These are phyloP conservation scores for Citrus reticulata DNA, from an alignment of 345 rosid genomes.

Conservation along the genomic window DNA sequence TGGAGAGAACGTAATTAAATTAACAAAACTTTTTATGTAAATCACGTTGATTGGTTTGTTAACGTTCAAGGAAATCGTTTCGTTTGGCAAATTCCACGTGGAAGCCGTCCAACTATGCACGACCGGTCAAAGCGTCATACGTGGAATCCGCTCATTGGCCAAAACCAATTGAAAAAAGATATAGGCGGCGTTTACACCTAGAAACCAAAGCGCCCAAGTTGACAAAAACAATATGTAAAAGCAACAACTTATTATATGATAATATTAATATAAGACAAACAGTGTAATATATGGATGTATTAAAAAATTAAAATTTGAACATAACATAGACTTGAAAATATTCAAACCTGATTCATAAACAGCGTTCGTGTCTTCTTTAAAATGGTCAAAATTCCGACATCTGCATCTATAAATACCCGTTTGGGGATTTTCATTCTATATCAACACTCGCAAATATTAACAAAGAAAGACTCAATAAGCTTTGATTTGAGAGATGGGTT, in stretches of 20 bases:
- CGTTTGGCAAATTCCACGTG: not conserved
- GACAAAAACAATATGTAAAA: not conserved
- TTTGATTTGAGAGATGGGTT: constrained; percentile 15
- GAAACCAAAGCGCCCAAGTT: not conserved
- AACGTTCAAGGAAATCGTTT: not conserved
- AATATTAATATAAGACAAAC: not conserved
- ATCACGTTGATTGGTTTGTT: not conserved
- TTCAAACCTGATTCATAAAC: constrained; percentile 2
- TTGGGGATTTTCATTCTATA: not conserved
- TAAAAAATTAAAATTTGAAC: not conserved
- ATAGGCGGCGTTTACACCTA: not conserved
- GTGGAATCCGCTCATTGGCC: not conserved
- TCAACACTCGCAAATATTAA: not conserved
- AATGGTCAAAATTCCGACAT: constrained; percentile 23
- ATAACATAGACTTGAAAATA: not conserved
- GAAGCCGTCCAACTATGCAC: not conserved
- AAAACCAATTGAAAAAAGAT: not conserved
- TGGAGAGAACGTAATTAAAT: not conserved
- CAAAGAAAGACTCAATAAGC: too few relatives aligned
- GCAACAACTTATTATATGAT: not conserved
- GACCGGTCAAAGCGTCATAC: not conserved
- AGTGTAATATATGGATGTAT: not conserved
- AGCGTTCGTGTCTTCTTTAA: not conserved
- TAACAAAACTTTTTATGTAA: not conserved
- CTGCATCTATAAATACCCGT: constrained; percentile 38